phyloP scores from a whole-genome alignment of 768 basidiomycete genomes.

The Tephrocybe rancida region DNA sequence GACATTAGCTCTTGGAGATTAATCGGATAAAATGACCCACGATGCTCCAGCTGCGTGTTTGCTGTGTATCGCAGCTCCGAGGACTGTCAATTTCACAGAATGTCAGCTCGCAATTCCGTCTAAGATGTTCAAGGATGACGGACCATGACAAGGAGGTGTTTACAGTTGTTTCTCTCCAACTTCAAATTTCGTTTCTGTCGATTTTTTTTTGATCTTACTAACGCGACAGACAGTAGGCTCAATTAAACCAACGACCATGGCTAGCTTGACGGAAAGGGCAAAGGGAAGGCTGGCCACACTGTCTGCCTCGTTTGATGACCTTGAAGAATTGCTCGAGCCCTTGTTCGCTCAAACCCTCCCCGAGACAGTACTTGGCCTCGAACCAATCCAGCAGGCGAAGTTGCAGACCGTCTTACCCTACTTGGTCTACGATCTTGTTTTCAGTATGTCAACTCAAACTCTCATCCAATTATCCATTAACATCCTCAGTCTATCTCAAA shows the following conservation, averaged over 20 bases:
- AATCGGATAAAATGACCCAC: conserved; percentile 49
- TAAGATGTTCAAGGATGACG: conserved; percentile 28
- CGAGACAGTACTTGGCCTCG: conserved; percentile 63
- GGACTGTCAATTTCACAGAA: conserved; percentile 47
- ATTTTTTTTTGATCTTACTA: conserved; percentile 13
- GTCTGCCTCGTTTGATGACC: conserved; percentile 61
- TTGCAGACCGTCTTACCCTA: conserved; percentile 81
- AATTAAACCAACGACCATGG: conserved; percentile 30
- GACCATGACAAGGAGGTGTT: conserved; percentile 44
- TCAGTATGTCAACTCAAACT: conserved; percentile 52
- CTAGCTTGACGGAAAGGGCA: conserved; percentile 48
- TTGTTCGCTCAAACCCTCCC: conserved; percentile 69
- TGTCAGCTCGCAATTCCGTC: conserved; percentile 8
- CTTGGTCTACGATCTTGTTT: conserved; percentile 82
- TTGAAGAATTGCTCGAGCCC: conserved; percentile 68
- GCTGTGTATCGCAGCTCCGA: conserved; percentile 95
- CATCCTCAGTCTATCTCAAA: conserved; percentile 72
- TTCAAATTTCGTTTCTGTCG: conserved; percentile 8
- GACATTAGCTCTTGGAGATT: conserved; percentile 17
- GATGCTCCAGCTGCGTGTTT: conserved; percentile 93
- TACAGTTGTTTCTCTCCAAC: conserved; percentile 31
- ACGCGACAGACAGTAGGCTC: not conserved
- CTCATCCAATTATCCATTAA: conserved; percentile 5
- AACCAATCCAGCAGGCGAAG: conserved; percentile 81
- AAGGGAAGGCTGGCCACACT: conserved; percentile 52